Base-by-base conservation (phyloP, 179 eudicot species). In the Heliamphora pulchella region DNA sequence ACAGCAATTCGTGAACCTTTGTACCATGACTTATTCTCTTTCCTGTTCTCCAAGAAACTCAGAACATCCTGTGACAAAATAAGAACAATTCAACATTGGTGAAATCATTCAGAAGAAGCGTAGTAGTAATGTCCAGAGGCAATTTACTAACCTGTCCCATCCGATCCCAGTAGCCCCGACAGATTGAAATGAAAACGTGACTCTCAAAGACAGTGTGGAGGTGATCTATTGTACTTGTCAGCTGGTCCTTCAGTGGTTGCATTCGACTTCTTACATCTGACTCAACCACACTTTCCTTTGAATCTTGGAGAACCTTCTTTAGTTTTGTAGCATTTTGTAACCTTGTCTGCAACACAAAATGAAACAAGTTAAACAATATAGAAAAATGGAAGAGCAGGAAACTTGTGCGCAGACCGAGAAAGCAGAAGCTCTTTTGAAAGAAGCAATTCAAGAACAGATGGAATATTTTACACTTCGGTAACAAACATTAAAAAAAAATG, bases 91-190 rank as follows among this genome's bases (percentile, higher is more conserved):
- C 57, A 79, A 70, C 0, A 79, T 79, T 41, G 14, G 74, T 13
- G 47, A 79, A 46, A 58, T 11, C 39, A 11, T 57, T 43, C 31
- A 54, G 72, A 2, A 8, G 73, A 39, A 55, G 11, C 22, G 65
- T 48, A 20, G n/a, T 59, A 22, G 62, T 41, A 50, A 58, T 57
- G 44, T 58, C 69, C 17, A 44, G 51, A 61, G 31, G 47, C 53
- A 77, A 53, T 39, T 51, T n/a, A 67, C 84, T 68, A 51, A 87
- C 90, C 84, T 87, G 86, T 73, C 97, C 97, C 91, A 93, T 86
- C 50, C 89, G 83, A 69, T 93, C 97, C 97, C 97, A 93, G 78
- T 88, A 90, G 11, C 97, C 94, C 79, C 94, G 90, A 71, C 90
- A 89, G 18, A 86, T 80, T 47, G 88, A 84, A 54, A 91, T 85